Percentiles rank a stretch among this genome's conserved stretches.
phyloP scores from a whole-genome alignment of 352 stramenopile species.

The Pythium plurisporium region DNA sequence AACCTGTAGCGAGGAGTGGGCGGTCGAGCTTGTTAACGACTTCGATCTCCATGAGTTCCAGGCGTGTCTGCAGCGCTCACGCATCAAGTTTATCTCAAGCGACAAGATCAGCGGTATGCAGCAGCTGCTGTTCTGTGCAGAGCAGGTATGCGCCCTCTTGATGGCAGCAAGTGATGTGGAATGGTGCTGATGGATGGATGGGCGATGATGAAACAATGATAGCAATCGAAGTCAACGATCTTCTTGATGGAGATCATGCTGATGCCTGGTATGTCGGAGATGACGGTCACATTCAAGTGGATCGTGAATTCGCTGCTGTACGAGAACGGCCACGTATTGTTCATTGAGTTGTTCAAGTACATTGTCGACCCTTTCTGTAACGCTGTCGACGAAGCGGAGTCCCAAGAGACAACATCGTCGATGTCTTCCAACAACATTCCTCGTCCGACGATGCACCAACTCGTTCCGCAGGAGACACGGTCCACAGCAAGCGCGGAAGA shows the following conservation, averaged over 20 bases:
- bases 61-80: constrained; percentile 50
- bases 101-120: constrained; percentile 74
- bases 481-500: constrained; percentile 24
- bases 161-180: not conserved
- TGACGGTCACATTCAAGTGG: constrained; percentile 86
- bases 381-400: constrained; percentile 1
- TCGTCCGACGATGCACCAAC: constrained; percentile 16
- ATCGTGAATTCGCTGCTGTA: constrained; percentile 86
- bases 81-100: constrained; percentile 64
- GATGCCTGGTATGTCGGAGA: constrained; percentile 69
- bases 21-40: constrained; percentile 46
- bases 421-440: constrained; percentile 1
- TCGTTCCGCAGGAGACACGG: constrained; percentile 13
- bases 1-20: constrained; percentile 65
- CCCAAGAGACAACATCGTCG: constrained; percentile 5
- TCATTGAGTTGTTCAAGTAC: constrained; percentile 80
- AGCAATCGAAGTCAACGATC: constrained; percentile 74
- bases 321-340: constrained; percentile 76
- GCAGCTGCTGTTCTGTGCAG: constrained; percentile 72
- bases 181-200: constrained; percentile 6
- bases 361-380: constrained; percentile 59
- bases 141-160: constrained; percentile 47
- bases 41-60: constrained; percentile 59
- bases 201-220: not conserved
- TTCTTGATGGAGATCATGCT: constrained; percentile 79